Evolutionary conservation across 352 stramenopile genomes (phyloP).

Genomic region (Elongisporangium prolatum): DNA sequence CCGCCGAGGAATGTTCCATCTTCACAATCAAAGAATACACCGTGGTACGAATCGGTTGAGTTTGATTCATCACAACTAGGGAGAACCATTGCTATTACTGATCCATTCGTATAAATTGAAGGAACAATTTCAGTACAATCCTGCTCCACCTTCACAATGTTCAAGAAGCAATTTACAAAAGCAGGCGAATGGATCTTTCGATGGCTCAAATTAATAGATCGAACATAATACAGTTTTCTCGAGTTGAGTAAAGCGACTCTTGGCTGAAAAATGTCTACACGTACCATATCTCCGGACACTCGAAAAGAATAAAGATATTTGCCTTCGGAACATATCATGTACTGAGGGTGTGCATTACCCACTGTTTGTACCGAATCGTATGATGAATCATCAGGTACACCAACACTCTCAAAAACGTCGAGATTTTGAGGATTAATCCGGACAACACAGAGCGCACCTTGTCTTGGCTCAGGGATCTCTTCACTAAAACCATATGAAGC

Average conservation of each 20-base stretch:
- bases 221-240: neutral
- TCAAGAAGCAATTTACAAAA: slow-evolving; percentile 31
- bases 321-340: neutral
- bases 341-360: neutral
- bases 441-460: neutral
- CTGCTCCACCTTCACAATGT: slow-evolving; percentile 24
- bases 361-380: no score
- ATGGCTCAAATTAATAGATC: neutral
- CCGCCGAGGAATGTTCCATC: slow-evolving; percentile 9
- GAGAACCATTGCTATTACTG: slow-evolving; percentile 23
- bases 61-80: slow-evolving; percentile 10
- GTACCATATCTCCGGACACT: neutral
- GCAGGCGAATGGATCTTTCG: slow-evolving; percentile 21
- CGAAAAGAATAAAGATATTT: neutral
- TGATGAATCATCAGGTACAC: slow-evolving; percentile 12
- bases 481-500: neutral
- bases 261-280: neutral
- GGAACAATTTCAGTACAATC: slow-evolving; percentile 20
- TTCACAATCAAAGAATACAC: slow-evolving; percentile 49
- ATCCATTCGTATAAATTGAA: slow-evolving; percentile 38
- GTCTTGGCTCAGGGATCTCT: neutral
- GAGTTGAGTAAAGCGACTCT: neutral
- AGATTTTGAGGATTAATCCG: slow-evolving; percentile 20
- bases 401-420: slow-evolving; percentile 11
- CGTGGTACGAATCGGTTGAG: slow-evolving; percentile 20